These are phyloP conservation scores for Tolypocladium sp. DNA, from an alignment of 2,329 filamentous ascomycete genomes.

Conservation along the genomic window DNA sequence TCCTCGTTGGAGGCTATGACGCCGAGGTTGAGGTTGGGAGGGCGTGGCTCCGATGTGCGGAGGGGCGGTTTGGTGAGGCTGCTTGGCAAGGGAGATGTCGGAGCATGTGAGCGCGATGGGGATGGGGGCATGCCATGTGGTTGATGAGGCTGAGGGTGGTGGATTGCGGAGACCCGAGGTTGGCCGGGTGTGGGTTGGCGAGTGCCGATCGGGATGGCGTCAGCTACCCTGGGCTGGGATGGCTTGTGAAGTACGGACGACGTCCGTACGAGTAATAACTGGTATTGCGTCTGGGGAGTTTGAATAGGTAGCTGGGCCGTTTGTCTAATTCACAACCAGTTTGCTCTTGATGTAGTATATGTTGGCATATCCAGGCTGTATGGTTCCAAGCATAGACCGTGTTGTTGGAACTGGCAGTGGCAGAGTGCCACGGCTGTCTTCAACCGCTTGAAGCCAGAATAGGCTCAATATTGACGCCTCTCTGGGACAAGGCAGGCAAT, in stretches of 20 bases:
- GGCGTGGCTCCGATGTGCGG: not conserved
- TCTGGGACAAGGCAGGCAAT: not conserved
- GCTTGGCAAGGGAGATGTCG: not conserved
- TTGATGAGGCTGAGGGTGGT: not conserved
- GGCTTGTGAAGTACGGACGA: too few relatives aligned
- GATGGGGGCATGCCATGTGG: not conserved
- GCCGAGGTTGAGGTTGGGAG: not conserved
- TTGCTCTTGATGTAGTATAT: not conserved
- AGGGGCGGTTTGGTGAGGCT: not conserved
- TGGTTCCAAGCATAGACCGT: not conserved
- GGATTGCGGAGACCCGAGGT: constrained; percentile 1
- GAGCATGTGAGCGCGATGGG: not conserved
- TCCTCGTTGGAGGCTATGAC: not conserved
- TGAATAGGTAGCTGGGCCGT: too few relatives aligned
- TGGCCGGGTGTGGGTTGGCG: not conserved
- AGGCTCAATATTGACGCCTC: not conserved
- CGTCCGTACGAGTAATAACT: too few relatives aligned
- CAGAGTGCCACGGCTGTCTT: not conserved
- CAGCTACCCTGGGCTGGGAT: not conserved
- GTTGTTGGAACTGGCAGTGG: not conserved
- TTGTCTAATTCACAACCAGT: not conserved
- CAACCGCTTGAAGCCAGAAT: not conserved
- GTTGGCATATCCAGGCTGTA: not conserved
- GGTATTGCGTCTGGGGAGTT: not conserved
- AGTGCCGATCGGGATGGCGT: not conserved